Percentiles rank a stretch among this genome's conserved stretches.
phyloP scores from a whole-genome alignment of 2,329 filamentous ascomycete species.

The Septoria linicola region DNA sequence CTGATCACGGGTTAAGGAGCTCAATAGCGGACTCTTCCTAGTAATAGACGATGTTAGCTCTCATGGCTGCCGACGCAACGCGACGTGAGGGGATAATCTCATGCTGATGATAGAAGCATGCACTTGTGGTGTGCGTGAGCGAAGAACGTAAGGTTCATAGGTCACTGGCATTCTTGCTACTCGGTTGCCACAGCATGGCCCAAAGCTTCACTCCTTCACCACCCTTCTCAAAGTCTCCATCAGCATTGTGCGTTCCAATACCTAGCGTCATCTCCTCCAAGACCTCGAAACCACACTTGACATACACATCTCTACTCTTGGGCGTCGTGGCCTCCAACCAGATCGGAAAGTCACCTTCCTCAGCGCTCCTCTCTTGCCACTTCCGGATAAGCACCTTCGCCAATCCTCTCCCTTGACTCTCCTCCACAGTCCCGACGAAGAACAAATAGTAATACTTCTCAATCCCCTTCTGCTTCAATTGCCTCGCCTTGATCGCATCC shows the following conservation, averaged over 20 bases:
- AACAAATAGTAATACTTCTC: slow-evolving; percentile 31
- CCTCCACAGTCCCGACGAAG: slow-evolving; percentile 28
- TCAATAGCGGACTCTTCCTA: too few species aligned
- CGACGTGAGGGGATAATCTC: too few species aligned
- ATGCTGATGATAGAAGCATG: too few species aligned
- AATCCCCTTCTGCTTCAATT: slow-evolving; percentile 16
- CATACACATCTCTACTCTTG: slow-evolving; percentile 26
- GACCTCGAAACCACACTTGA: slow-evolving; percentile 27
- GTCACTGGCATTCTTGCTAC: neutral
- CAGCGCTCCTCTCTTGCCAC: slow-evolving; percentile 17
- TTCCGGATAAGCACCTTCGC: slow-evolving; percentile 22
- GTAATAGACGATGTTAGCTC: too few species aligned
- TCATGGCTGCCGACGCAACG: too few species aligned
- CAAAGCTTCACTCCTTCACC: slow-evolving; percentile 27
- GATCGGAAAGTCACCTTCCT: slow-evolving; percentile 22
- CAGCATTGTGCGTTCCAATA: slow-evolving; percentile 21
- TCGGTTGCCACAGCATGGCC: slow-evolving; percentile 32
- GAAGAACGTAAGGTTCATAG: too few species aligned
- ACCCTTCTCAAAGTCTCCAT: slow-evolving; percentile 24
- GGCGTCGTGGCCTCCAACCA: slow-evolving; percentile 34
- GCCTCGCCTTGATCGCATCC: slow-evolving; percentile 22
- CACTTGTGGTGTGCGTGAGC: too few species aligned
- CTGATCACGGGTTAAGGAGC: too few species aligned
- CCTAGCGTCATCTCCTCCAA: slow-evolving; percentile 25
- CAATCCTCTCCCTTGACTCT: slow-evolving; percentile 26